Evolutionary conservation across 73 alveolate genomes (phyloP).

Genomic region (Tetrahymena thermophila): DNA sequence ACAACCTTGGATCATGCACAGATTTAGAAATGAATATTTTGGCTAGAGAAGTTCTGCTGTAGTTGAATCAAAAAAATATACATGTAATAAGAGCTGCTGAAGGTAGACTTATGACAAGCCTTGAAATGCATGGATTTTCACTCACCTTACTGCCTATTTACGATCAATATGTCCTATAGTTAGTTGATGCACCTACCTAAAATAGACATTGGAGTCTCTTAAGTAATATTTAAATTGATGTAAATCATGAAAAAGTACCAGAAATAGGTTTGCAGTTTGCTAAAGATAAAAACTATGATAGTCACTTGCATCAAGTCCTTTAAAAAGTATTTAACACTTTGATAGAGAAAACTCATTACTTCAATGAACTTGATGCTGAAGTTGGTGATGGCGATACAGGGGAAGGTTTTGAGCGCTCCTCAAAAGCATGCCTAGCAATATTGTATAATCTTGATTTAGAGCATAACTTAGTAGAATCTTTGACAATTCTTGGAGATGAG

Average conservation of each 20-base stretch:
- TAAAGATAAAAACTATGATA: slow-evolving; percentile 31
- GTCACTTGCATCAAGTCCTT: slow-evolving; percentile 24
- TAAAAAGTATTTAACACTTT: slow-evolving; percentile 37
- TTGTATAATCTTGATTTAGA: slow-evolving; percentile 37
- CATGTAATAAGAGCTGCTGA: slow-evolving; percentile 38
- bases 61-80: slow-evolving; percentile 32
- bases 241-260: slow-evolving; percentile 12
- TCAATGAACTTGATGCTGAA: slow-evolving; percentile 53
- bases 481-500: slow-evolving; percentile 41
- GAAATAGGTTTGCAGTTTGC: slow-evolving; percentile 23
- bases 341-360: slow-evolving; percentile 37
- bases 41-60: slow-evolving; percentile 36
- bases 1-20: slow-evolving; percentile 51
- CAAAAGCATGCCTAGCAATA: slow-evolving; percentile 22
- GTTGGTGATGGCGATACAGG: slow-evolving; percentile 69
- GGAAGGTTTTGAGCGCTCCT: slow-evolving; percentile 43
- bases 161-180: slow-evolving; percentile 37
- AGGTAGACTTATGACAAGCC: slow-evolving; percentile 60
- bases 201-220: slow-evolving; percentile 3
- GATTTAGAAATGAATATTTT: slow-evolving; percentile 53
- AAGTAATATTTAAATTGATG: slow-evolving; percentile 10
- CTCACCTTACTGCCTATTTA: slow-evolving; percentile 41
- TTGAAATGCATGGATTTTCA: slow-evolving; percentile 63
- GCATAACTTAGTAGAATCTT: slow-evolving; percentile 25
- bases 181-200: slow-evolving; percentile 23